A percentile compares a stretch with the other conserved stretches of the same genome.
Evolutionary conservation across 768 basidiomycete genomes (phyloP).

Genomic region (Nevesoporus exiguus): DNA sequence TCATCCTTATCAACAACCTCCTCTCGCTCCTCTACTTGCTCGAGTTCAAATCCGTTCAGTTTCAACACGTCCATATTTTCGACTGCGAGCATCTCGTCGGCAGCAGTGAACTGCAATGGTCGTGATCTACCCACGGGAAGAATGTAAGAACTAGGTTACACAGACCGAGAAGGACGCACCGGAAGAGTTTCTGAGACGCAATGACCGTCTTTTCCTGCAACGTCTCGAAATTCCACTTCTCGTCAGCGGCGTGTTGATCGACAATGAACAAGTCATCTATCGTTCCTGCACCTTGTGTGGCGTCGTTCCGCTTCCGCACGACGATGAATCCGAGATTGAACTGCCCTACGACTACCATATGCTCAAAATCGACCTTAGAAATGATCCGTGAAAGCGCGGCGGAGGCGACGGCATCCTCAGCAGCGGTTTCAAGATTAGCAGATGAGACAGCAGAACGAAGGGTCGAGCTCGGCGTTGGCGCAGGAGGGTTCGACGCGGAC

Average conservation of each 20-base stretch:
- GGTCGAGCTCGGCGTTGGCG: conserved; percentile 4
- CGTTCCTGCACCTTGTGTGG: neutral
- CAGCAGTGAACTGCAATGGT: conserved; percentile 76
- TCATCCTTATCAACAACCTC: neutral
- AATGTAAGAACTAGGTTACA: neutral
- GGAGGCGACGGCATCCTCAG: conserved; percentile 54
- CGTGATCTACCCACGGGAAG: conserved; percentile 53
- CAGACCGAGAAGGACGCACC: conserved; percentile 43
- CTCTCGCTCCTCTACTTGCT: conserved; percentile 42
- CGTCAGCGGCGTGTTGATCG: conserved; percentile 96
- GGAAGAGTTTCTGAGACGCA: conserved; percentile 78
- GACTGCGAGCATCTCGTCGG: conserved; percentile 82
- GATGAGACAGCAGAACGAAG: conserved; percentile 24
- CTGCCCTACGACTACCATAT: conserved; percentile 87
- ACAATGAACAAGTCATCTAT: conserved; percentile 94
- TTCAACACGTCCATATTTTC: conserved; percentile 84
- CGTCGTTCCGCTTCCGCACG: conserved; percentile 51
- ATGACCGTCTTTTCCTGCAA: conserved; percentile 89
- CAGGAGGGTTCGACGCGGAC: neutral
- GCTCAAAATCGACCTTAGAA: conserved; percentile 76
- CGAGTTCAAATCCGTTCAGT: conserved; percentile 88
- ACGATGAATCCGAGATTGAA: conserved; percentile 97
- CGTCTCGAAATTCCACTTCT: conserved; percentile 98
- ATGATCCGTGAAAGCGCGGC: conserved; percentile 81
- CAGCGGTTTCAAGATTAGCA: conserved; percentile 35